Base-by-base conservation (phyloP, 768 basidiomycete genomes). In the Dioszegia crocea region DNA sequence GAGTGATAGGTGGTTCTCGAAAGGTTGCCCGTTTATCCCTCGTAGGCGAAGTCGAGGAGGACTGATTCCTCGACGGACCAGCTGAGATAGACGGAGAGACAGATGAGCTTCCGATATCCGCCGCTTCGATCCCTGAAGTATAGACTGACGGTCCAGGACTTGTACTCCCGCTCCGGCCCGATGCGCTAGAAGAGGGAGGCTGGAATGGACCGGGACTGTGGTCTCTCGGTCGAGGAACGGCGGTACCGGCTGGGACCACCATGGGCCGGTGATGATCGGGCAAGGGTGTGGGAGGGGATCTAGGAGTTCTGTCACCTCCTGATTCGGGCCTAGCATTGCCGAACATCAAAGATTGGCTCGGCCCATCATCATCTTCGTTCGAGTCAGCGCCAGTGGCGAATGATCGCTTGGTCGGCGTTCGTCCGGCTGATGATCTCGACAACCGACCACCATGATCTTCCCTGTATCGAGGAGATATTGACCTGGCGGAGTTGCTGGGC, bases 141-240 rank as follows among this genome's bases (percentile, higher is more conserved):
- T 72, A 68, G 2, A 62, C 24, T 0, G 70, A 72, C 27, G 70
- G 70, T 51, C 67, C 67, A 29, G 70, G 70, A 19, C 47, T 54
- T 19, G 70, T 68, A 33, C 61, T 63, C 43, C 59, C 43, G 45
- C 62, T 63, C 23, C 47, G 46, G 33, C 53, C 51, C 59, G 58
- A 41, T 24, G 61, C 41, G 66, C 59, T 38, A 2, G 51, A 53
- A 3, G 51, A 53, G 39, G 51, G 51, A 4, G 51, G 36, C 23
- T 53, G 65, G 52, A 30, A 62, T 57, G 54, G 54, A 16, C 43
- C 43, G 2, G 54, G 54, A 43, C 43, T 56, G 6, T 6, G n/a
- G 6, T 19, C 21, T 44, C 51, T 10, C 11, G 10, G n/a, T 24
- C 27, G 17, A 14, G 27, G 4, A 19, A 17, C 11, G 39, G 26